These are phyloP conservation scores for Colletotrichum gigasporum DNA, from an alignment of 2,329 filamentous ascomycete species.

Conservation along the genomic window DNA sequence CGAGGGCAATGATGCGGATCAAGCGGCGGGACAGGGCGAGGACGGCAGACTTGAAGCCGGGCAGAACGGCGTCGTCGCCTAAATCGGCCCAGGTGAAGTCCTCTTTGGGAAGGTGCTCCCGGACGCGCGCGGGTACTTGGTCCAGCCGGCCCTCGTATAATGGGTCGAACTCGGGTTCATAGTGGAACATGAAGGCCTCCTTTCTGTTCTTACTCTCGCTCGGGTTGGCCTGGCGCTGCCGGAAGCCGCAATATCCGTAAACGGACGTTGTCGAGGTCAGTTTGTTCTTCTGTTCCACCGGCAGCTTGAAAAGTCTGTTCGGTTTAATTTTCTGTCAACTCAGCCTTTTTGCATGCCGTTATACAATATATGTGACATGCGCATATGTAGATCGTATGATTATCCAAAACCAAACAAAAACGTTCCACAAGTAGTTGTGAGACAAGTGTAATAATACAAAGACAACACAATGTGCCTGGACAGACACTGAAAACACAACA, in stretches of 20 bases:
- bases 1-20: slow-evolving; percentile 35
- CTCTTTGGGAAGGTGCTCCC: slow-evolving; percentile 22
- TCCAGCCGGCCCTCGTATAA: slow-evolving; percentile 9
- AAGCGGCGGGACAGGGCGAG: slow-evolving; percentile 34
- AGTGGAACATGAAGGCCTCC: slow-evolving; percentile 43
- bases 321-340: too few relatives aligned
- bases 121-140: slow-evolving; percentile 23
- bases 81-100: slow-evolving; percentile 28
- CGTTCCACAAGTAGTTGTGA: too few relatives aligned
- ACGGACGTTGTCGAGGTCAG: slow-evolving; percentile 35
- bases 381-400: too few relatives aligned
- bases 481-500: too few relatives aligned
- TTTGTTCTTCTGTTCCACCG: slow-evolving; percentile 39
- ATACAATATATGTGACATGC: too few relatives aligned
- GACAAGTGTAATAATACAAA: too few relatives aligned
- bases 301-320: slow-evolving; percentile 41
- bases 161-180: slow-evolving; percentile 52
- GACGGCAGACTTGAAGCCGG: slow-evolving; percentile 51
- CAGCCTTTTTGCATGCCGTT: too few relatives aligned
- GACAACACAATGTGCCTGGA: too few relatives aligned
- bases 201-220: slow-evolving; percentile 41
- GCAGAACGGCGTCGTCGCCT: slow-evolving; percentile 44
- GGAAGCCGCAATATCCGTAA: slow-evolving; percentile 24
- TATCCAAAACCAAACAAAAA: slow-evolving; percentile 27
- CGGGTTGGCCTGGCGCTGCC: slow-evolving; percentile 32